Base-by-base conservation (phyloP, 2,329 filamentous ascomycete genomes). In the Neodidymelliopsis sp. region DNA sequence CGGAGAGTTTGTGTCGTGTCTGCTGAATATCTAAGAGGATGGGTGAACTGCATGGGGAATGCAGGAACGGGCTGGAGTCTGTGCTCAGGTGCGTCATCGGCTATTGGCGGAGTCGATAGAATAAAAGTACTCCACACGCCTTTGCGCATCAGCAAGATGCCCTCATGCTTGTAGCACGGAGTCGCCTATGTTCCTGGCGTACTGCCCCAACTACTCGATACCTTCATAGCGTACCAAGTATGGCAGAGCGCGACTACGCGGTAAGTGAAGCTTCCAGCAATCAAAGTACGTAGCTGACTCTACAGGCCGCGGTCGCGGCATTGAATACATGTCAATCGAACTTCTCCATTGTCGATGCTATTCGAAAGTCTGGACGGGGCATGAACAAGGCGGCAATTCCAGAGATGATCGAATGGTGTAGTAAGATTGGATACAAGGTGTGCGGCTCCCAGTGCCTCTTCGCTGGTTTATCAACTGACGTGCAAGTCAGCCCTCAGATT, bases 321-420 rank as follows among this genome's bases (percentile, higher is more conserved):
- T 84, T 96, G 59, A 87, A 90, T 60, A 84, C 84, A 37, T 80
- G 96, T 43, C 88, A 93, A 65, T 88, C 88, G 45, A 96, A 96
- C 71, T 87, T 86, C 62, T 82, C 87, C 28, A 79, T 89, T 49
- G 83, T 97, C 13, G 86, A 96, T 69, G 85, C 87, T 39, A 86
- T 94, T 40, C 82, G 85, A 44, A 89, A 89, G 69, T 88, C 87
- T 13, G 89, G 90, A 15, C 77, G 85, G 54, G 82, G 80, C 20
- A 85, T 89, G 75, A 95, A 96, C 66, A 79, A 86, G 36, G 79
- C 79, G 44, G 89, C 91, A 6, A 85, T 95, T 38, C 89, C 90
- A 0, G 90, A 96, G 70, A 93, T 94, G 82, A 77, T 86, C 20
- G 82, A 85, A 60, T 96, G 89, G 88, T 84, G 90, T 57, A 77